Conservation (phyloP, 129 eudicot species). For the Pulicaria dysenterica region DNA sequence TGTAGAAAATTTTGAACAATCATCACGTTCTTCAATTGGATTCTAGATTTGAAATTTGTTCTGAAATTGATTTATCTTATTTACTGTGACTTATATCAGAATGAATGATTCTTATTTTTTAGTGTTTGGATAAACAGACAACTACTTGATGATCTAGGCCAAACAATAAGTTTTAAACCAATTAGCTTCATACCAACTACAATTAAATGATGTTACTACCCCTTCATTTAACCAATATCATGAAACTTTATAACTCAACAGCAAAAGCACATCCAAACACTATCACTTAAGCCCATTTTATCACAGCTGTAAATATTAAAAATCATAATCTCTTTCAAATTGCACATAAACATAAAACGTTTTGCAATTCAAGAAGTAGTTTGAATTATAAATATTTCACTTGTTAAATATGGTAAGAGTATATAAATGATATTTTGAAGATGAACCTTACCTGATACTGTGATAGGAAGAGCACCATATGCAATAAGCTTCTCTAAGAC, state of each 20-base stretch:
- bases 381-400: neutral
- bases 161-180: no score
- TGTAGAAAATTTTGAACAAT: slow-evolving; percentile 32
- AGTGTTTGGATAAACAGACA: neutral
- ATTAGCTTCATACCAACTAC: no score
- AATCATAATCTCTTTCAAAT: neutral
- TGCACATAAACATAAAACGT: neutral
- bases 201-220: no score
- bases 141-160: neutral
- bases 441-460: slow-evolving; percentile 75
- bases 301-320: no score
- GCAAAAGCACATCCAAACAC: no score
- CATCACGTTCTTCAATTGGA: slow-evolving; percentile 5
- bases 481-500: slow-evolving; percentile 95
- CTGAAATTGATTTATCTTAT: neutral
- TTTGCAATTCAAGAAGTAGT: neutral
- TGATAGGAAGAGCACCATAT: slow-evolving; percentile 89
- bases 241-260: no score
- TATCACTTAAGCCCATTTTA: no score
- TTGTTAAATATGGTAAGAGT: neutral
- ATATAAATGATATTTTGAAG: neutral
- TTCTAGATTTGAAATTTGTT: neutral
- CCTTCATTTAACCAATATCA: no score
- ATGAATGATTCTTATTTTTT: neutral
- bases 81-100: no score